Conservation (phyloP, 305 asterid species). For the Solanum hybrid region DNA sequence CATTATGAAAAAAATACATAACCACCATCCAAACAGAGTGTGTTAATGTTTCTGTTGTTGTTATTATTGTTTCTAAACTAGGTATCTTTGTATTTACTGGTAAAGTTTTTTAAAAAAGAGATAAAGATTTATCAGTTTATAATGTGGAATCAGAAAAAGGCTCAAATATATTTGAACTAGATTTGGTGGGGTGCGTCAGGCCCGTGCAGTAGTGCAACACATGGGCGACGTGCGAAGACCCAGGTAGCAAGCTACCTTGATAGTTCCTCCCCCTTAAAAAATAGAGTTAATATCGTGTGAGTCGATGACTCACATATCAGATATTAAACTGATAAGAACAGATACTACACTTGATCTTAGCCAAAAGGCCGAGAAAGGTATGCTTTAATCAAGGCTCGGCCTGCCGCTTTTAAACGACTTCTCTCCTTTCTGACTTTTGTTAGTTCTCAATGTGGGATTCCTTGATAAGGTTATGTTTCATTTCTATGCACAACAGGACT, state of each 20-base stretch:
- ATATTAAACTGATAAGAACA: too few relatives aligned
- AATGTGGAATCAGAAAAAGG: background rate
- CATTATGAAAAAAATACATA: background rate
- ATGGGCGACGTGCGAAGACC: background rate
- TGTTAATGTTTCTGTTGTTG: background rate
- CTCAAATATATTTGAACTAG: background rate
- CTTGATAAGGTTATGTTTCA: background rate
- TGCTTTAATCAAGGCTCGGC: background rate
- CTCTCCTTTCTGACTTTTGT: background rate
- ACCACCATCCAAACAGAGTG: background rate
- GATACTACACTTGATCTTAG: background rate
- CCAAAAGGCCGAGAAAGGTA: slow-evolving; percentile 23
- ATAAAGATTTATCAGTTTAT: background rate
- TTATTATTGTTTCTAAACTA: background rate
- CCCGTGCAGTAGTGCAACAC: background rate
- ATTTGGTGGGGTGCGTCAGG: background rate
- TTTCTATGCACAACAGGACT: background rate
- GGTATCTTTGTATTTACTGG: background rate
- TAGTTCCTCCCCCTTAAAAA: background rate
- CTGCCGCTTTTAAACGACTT: background rate
- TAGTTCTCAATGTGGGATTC: background rate
- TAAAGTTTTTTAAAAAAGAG: background rate
- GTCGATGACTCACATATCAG: background rate
- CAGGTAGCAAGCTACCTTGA: background rate
- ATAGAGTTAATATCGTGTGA: background rate